These are phyloP conservation scores for Dendryphion nanum DNA, from an alignment of 2,329 filamentous ascomycete species.

Conservation along the genomic window DNA sequence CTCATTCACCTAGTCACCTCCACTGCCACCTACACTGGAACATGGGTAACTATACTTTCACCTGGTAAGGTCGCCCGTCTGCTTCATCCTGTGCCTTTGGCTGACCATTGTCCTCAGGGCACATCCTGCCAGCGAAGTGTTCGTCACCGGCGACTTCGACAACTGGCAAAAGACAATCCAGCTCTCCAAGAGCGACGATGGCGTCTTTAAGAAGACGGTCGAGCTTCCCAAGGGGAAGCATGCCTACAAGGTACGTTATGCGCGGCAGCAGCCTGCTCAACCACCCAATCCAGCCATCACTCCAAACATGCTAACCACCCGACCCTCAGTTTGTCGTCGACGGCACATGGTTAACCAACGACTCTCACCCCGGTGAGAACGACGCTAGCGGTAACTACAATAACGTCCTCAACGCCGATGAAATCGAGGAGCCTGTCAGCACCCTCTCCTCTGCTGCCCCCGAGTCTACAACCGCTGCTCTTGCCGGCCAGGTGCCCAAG, in stretches of 20 bases:
- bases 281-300: not conserved
- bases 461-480: conserved; percentile 67
- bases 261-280: not conserved
- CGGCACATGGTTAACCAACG: conserved; percentile 83
- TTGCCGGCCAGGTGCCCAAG: conserved; percentile 67
- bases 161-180: conserved; percentile 85
- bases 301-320: conserved; percentile 1
- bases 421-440: conserved; percentile 58
- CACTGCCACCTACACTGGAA: conserved; percentile 14
- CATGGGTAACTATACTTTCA: conserved; percentile 70
- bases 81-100: conserved; percentile 6
- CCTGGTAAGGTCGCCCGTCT: conserved; percentile 57
- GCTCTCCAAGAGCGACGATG: conserved; percentile 72
- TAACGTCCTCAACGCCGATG: conserved; percentile 79
- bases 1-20: not conserved
- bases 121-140: conserved; percentile 80
- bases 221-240: conserved; percentile 71
- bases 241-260: conserved; percentile 80
- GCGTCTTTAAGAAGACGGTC: conserved; percentile 77
- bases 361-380: conserved; percentile 74
- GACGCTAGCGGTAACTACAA: conserved; percentile 85
- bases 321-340: conserved; percentile 83
- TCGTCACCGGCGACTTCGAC: conserved; percentile 94
- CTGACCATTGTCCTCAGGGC: conserved; percentile 58
- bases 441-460: conserved; percentile 68